Evolutionary conservation across 305 asterid genomes (phyloP).

Genomic region (Stenogyne calaminthoides): DNA sequence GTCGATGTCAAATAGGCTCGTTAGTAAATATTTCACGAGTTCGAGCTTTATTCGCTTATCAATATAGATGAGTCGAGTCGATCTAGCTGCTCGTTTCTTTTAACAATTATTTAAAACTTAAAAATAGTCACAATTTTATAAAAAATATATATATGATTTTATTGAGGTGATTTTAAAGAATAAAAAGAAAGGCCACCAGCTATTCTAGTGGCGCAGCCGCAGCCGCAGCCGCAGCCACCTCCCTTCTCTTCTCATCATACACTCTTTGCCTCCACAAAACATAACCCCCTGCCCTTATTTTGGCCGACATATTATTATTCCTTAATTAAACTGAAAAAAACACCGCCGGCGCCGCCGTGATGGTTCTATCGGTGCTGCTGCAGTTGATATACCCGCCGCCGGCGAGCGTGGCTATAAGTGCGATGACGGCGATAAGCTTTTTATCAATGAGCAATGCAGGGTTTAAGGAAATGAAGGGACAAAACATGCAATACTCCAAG

Average conservation of each 20-base stretch:
- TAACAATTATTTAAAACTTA: no score
- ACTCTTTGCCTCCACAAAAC: background rate
- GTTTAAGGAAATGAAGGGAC: slow-evolving; percentile 58
- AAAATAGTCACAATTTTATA: no score
- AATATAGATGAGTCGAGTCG: no score
- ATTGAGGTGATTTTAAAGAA: no score
- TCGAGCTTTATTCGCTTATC: no score
- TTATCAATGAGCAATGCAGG: slow-evolving; percentile 45
- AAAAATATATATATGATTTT: no score
- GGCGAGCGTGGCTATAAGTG: slow-evolving; percentile 47
- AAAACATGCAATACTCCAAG: slow-evolving; percentile 65
- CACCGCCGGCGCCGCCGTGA: background rate
- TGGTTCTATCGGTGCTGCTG: slow-evolving; percentile 45
- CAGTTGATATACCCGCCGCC: slow-evolving; percentile 60
- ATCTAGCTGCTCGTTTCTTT: no score
- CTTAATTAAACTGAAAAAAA: no score
- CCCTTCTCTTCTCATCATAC: background rate
- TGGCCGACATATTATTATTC: no score
- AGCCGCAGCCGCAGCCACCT: slow-evolving; percentile 22
- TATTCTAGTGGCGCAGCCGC: slow-evolving; percentile 7
- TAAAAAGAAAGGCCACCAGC: background rate
- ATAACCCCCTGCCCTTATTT: background rate
- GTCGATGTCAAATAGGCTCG: no score
- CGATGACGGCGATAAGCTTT: slow-evolving; percentile 54
- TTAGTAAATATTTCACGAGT: no score